Conservation (phyloP, 1,139 yeast genomes). For the Pneumocystis carinii region DNA sequence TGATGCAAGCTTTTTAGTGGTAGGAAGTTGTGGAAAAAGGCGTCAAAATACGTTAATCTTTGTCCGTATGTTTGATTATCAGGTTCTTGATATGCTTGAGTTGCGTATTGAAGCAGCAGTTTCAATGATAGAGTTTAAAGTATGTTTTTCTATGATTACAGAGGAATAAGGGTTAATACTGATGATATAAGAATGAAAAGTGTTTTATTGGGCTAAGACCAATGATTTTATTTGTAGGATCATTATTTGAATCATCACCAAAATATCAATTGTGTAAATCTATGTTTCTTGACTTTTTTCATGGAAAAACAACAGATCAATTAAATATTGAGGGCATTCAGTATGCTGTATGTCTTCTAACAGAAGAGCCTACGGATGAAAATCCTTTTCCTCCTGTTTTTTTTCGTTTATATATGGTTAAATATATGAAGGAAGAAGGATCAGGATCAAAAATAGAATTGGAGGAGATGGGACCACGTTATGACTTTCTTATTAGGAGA, state of each 20-base stretch:
- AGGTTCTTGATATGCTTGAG: slow-evolving; percentile 89
- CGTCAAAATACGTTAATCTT: slow-evolving; percentile 85
- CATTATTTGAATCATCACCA: slow-evolving; percentile 81
- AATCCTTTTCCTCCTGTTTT: slow-evolving; percentile 56
- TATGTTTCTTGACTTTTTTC: slow-evolving; percentile 74
- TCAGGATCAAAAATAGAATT: slow-evolving; percentile 87
- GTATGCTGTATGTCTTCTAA: slow-evolving; percentile 70
- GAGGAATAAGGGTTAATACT: background rate
- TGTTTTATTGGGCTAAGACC: slow-evolving; percentile 85
- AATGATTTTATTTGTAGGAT: slow-evolving; percentile 84
- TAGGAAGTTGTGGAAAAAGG: slow-evolving; percentile 72
- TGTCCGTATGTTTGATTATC: slow-evolving; percentile 75
- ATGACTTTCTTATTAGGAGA: slow-evolving; percentile 86
- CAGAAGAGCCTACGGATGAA: slow-evolving; percentile 42
- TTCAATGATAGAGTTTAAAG: slow-evolving; percentile 60
- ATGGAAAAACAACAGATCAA: slow-evolving; percentile 65
- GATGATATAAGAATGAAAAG: slow-evolving; percentile 8
- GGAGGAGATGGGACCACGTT: slow-evolving; percentile 90
- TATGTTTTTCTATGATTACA: background rate
- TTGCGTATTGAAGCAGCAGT: slow-evolving; percentile 56
- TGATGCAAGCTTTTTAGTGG: slow-evolving; percentile 74
- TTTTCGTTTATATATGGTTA: slow-evolving; percentile 80
- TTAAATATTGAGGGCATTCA: slow-evolving; percentile 94
- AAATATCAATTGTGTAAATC: slow-evolving; percentile 75
- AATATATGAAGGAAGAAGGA: slow-evolving; percentile 61